phyloP scores from a whole-genome alignment of 139 green algal genomes.

The Pleodorina starrii region DNA sequence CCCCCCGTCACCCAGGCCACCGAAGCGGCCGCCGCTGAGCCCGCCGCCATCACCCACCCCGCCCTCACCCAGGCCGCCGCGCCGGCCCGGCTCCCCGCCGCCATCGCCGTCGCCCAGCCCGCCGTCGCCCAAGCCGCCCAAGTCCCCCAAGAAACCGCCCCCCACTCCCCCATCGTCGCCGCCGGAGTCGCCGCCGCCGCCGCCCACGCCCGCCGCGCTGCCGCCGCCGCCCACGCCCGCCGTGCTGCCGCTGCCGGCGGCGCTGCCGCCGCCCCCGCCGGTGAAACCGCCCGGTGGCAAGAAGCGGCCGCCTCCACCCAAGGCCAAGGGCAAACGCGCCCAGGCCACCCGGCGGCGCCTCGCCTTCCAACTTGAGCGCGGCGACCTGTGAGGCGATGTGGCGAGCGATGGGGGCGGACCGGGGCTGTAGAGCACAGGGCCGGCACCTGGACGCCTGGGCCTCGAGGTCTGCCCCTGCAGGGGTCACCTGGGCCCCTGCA shows the following conservation, averaged over 20 bases:
- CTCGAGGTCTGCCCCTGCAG: too few species aligned
- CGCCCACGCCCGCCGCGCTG: neutral
- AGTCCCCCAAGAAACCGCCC: neutral
- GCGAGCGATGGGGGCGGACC: too few species aligned
- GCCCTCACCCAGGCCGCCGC: neutral
- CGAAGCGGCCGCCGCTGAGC: neutral
- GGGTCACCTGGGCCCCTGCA: too few species aligned
- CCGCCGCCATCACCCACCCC: neutral
- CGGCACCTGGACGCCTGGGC: too few species aligned
- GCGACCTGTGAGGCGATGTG: too few species aligned
- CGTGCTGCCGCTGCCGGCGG: too few species aligned
- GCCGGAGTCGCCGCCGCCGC: neutral
- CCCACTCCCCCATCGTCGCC: neutral
- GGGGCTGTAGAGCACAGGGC: too few species aligned
- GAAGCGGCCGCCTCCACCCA: neutral
- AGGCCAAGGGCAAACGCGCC: neutral
- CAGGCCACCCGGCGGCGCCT: neutral
- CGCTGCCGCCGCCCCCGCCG: neutral
- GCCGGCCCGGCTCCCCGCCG: neutral
- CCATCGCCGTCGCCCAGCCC: neutral
- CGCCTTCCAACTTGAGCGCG: slow-evolving; percentile 9
- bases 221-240: neutral
- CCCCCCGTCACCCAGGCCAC: neutral
- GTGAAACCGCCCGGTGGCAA: neutral
- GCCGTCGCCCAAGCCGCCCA: neutral